A percentile compares a stretch with the other conserved stretches of the same genome.
phyloP scores from a whole-genome alignment of 2,329 filamentous ascomycete genomes.

The Curvularia lunata region DNA sequence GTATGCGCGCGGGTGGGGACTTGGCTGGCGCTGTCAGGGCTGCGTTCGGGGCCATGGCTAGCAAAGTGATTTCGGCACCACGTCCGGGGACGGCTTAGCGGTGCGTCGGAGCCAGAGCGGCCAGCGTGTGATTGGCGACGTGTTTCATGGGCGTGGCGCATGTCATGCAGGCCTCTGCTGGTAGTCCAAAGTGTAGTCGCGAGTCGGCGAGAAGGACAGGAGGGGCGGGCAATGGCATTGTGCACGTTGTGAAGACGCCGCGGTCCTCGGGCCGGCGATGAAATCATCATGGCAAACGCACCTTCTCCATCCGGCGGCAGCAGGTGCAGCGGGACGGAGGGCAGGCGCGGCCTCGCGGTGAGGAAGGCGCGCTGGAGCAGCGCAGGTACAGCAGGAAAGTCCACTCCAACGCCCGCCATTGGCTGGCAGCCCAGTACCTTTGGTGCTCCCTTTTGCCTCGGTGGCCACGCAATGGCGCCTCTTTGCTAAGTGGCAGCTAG shows the following conservation, averaged over 20 bases:
- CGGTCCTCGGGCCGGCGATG: neutral
- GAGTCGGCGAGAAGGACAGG: conserved; percentile 8
- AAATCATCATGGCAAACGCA: neutral
- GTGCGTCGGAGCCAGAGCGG: conserved; percentile 15
- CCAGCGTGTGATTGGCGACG: conserved; percentile 31
- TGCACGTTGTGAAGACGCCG: neutral
- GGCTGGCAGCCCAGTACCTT: neutral
- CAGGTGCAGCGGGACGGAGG: conserved; percentile 13
- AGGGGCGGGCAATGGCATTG: conserved; percentile 4
- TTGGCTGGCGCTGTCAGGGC: conserved; percentile 38
- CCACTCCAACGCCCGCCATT: neutral
- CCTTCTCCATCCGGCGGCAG: conserved; percentile 7
- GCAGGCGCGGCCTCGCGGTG: conserved; percentile 5
- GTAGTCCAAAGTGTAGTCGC: conserved; percentile 17
- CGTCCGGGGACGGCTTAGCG: conserved; percentile 29
- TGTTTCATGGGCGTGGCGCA: conserved; percentile 23
- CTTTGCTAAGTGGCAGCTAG: neutral
- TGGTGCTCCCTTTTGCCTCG: neutral
- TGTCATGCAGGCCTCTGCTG: conserved; percentile 20
- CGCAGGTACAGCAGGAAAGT: no score
- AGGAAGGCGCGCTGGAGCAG: neutral
- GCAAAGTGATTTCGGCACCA: conserved; percentile 33
- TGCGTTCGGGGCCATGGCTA: conserved; percentile 38
- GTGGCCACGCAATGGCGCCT: neutral
- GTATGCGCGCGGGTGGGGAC: conserved; percentile 38